Conservation (phyloP, 768 basidiomycete genomes). For the Fomitopsis serialis region DNA sequence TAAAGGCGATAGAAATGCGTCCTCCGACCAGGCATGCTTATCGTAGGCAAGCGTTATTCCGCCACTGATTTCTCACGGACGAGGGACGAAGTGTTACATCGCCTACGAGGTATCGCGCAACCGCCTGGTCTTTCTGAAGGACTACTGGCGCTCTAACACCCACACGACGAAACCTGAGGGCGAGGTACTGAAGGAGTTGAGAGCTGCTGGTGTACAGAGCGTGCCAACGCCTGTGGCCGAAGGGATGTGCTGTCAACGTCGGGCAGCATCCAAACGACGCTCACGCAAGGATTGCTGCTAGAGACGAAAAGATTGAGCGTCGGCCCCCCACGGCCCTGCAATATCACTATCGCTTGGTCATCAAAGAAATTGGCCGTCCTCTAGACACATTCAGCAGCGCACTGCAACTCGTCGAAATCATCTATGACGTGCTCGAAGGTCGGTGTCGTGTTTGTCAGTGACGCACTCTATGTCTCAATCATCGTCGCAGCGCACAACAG, state of each 20-base stretch:
- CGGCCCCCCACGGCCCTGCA: background rate
- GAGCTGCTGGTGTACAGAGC: background rate
- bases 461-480: background rate
- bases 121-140: conserved; percentile 10
- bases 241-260: background rate
- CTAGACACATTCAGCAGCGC: background rate
- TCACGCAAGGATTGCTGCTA: background rate
- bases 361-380: conserved; percentile 3
- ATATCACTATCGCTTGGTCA: conserved; percentile 7
- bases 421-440: background rate
- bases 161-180: background rate
- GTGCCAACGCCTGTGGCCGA: background rate
- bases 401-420: background rate
- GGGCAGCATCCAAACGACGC: background rate
- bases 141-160: conserved; percentile 7
- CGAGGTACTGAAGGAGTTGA: background rate
- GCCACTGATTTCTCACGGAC: conserved; percentile 1
- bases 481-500: conserved; percentile 1
- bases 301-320: background rate
- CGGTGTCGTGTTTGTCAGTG: background rate
- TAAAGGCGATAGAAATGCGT: background rate
- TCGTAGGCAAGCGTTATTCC: conserved; percentile 4
- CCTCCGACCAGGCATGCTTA: background rate
- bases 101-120: conserved; percentile 2
- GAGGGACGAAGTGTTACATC: conserved; percentile 9